Base-by-base conservation (phyloP, 148 eudicot species). In the Cornus florida region DNA sequence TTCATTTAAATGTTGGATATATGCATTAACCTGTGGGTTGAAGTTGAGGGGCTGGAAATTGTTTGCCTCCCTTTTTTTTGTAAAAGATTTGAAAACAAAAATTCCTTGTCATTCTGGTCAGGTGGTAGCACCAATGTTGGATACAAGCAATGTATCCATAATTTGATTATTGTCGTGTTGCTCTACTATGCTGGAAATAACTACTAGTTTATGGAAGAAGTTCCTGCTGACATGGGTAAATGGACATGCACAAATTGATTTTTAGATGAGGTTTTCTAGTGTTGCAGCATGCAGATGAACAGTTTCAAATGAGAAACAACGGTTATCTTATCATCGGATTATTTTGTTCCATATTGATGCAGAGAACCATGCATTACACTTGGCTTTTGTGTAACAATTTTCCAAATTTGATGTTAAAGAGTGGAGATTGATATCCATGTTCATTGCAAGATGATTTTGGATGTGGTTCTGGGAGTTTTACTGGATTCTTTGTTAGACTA, bases 391-490 rank as follows among this genome's bases (percentile, higher is more conserved):
- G 72, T 48, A 72, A 50, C 83, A 92, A 95, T 16, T 35, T 16
- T 31, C 5, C 5, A 46, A 11, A 73, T 20, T 50, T 75, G 70
- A 35, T 71, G 8, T 28, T 28, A 7, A n/a, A 67, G 82, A 32
- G 6, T 75, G 71, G 35, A 48, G 22, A 12, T 68, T 59, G 24
- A 79, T 83, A 23, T 79, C 35, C 60, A 73, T 68, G 64, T 28
- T 71, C 23, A 53, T 75, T 83, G 87, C 88, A 97, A 98, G 91
- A 94, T 86, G 99, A 97, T 86, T 97, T 97, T 84, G 99, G 98
- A 62, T 97, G 99, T 87, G 99, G 99, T 73, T 88, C 99, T 75
- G 99, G 99, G 82, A 92, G 98, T 83, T 88, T 28, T 97, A 80
- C 77, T 97, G 88, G 99, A 97, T 39, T 87, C 95, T 12, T 86